Evolutionary conservation across 1,284 basidiomycete genomes (phyloP).

Genomic region (Cryptococcus deneoformans): DNA sequence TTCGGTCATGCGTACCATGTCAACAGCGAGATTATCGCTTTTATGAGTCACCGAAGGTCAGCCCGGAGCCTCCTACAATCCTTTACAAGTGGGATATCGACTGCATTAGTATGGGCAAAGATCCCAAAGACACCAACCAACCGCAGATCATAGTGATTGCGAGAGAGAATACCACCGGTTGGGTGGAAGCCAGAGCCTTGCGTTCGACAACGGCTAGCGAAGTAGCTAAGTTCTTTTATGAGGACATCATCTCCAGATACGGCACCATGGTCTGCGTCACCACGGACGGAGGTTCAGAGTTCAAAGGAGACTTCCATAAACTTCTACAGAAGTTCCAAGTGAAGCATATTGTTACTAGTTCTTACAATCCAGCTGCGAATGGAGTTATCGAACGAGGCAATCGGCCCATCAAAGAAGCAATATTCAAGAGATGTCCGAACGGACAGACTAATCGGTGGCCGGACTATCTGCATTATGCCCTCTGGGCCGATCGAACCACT

Average conservation of each 20-base stretch:
- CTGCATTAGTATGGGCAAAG: constrained; percentile 5
- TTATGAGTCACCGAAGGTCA: background rate
- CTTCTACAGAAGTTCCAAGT: too few species aligned
- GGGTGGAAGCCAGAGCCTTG: too few species aligned
- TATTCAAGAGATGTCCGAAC: constrained; percentile 1
- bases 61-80: background rate
- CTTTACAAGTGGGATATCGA: constrained; percentile 3
- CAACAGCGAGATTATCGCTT: background rate
- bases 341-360: too few species aligned
- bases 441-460: background rate
- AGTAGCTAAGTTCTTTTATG: too few species aligned
- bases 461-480: background rate
- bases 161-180: too few species aligned
- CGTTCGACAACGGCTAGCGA: too few species aligned
- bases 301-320: background rate
- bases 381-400: constrained; percentile 4
- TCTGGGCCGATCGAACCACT: background rate
- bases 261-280: too few species aligned
- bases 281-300: too few species aligned
- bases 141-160: too few species aligned
- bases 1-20: background rate
- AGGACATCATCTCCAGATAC: too few species aligned
- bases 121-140: too few species aligned
- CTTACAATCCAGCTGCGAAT: too few species aligned
- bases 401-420: constrained; percentile 5